phyloP scores from a whole-genome alignment of 2,329 filamentous ascomycete species.

The Arthrobotrys conoides region DNA sequence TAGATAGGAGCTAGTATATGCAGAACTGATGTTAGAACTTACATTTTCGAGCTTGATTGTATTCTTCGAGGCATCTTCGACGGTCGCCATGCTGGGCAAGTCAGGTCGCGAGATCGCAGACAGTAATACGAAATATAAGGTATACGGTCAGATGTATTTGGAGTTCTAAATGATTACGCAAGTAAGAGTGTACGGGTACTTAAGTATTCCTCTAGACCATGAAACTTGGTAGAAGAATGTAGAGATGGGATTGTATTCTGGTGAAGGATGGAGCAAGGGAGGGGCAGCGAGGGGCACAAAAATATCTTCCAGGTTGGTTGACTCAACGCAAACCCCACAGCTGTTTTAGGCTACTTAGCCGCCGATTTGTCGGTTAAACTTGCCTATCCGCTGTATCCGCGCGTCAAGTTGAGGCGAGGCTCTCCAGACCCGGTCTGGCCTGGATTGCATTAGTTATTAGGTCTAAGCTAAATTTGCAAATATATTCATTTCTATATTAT shows the following conservation, averaged over 20 bases:
- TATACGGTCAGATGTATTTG: not conserved
- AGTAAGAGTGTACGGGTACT: not conserved
- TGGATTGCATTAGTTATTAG: too few relatives aligned
- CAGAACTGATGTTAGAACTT: constrained; percentile 57
- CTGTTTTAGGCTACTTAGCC: not conserved
- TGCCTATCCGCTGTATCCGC: not conserved
- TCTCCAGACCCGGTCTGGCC: not conserved
- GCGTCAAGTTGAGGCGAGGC: not conserved
- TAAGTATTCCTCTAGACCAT: not conserved
- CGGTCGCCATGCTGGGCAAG: constrained; percentile 55
- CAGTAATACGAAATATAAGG: not conserved
- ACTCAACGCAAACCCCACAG: constrained; percentile 52
- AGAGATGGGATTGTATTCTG: constrained; percentile 1
- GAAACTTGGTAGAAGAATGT: not conserved
- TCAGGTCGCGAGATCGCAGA: not conserved
- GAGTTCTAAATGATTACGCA: not conserved
- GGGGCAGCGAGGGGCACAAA: constrained; percentile 31
- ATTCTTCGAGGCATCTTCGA: constrained; percentile 69
- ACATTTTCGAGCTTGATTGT: constrained; percentile 77
- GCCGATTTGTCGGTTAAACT: not conserved
- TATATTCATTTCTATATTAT: too few relatives aligned
- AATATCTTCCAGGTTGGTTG: constrained; percentile 35
- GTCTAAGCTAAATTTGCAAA: too few relatives aligned
- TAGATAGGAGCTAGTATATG: constrained; percentile 62
- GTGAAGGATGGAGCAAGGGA: constrained; percentile 1